A percentile compares a stretch with the other conserved stretches of the same genome.
Evolutionary conservation across 257 asterid species (phyloP).

Genomic region (Penstemon eatonii): DNA sequence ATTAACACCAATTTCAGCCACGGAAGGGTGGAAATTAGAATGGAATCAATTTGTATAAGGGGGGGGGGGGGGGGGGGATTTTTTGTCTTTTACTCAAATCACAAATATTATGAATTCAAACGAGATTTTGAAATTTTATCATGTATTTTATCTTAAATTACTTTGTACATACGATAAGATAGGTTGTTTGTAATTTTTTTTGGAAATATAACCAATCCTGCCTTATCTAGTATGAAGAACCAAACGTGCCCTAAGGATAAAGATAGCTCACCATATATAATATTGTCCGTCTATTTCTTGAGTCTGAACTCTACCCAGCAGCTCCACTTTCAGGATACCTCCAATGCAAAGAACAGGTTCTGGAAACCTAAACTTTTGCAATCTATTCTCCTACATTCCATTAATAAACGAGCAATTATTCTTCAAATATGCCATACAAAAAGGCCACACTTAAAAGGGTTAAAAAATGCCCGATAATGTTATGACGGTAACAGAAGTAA

Average conservation of each 20-base stretch:
- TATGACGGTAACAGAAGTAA: neutral
- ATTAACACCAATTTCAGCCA: no score
- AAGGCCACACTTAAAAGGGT: neutral
- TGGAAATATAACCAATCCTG: no score
- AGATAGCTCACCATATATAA: slow-evolving; percentile 65
- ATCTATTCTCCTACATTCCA: slow-evolving; percentile 52
- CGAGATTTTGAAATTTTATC: no score
- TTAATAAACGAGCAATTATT: slow-evolving; percentile 15
- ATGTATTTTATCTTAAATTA: no score
- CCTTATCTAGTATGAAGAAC: no score
- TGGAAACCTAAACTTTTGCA: slow-evolving; percentile 79
- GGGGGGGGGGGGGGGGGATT: no score
- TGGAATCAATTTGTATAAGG: no score
- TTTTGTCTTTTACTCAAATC: neutral
- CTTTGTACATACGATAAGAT: no score
- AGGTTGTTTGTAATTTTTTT: no score
- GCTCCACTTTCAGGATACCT: slow-evolving; percentile 72
- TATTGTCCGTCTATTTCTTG: slow-evolving; percentile 70
- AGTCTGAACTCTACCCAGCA: slow-evolving; percentile 79
- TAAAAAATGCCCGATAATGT: neutral
- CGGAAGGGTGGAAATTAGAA: no score
- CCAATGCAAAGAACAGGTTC: slow-evolving; percentile 72
- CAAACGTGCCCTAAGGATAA: neutral
- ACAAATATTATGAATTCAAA: neutral
- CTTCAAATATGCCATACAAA: neutral